These are phyloP conservation scores for Pseudogymnoascus sp. DNA, from an alignment of 2,329 filamentous ascomycete genomes.

Conservation along the genomic window DNA sequence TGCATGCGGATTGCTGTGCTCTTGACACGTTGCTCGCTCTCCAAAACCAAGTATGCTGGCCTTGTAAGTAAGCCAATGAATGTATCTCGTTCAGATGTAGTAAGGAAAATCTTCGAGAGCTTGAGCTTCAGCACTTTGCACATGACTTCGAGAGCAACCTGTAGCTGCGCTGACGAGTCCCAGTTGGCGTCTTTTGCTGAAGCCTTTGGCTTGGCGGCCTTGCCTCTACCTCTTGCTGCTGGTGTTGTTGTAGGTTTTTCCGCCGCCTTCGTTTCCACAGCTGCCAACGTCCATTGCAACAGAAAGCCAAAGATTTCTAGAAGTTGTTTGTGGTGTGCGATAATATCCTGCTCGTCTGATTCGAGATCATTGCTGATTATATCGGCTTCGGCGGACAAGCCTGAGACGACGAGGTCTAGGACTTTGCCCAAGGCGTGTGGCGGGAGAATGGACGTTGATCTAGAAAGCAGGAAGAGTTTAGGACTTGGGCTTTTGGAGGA, in stretches of 20 bases:
- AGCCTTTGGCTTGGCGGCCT: slow-evolving; percentile 68
- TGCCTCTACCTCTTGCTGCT: slow-evolving; percentile 64
- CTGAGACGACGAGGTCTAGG: slow-evolving; percentile 83
- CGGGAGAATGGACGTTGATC: slow-evolving; percentile 74
- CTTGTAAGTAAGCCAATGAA: slow-evolving; percentile 89
- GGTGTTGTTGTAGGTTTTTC: slow-evolving; percentile 76
- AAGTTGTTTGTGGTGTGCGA: slow-evolving; percentile 81
- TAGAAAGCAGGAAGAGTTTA: slow-evolving; percentile 61
- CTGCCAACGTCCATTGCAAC: slow-evolving; percentile 88
- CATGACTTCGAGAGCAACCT: slow-evolving; percentile 86
- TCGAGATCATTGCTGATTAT: slow-evolving; percentile 80
- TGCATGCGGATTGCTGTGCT: slow-evolving; percentile 88
- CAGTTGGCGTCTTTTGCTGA: slow-evolving; percentile 70
- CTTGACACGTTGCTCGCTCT: slow-evolving; percentile 90
- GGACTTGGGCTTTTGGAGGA: slow-evolving; percentile 42
- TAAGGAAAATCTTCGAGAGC: slow-evolving; percentile 86
- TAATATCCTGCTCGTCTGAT: slow-evolving; percentile 79
- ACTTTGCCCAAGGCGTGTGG: slow-evolving; percentile 83
- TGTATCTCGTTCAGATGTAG: slow-evolving; percentile 91
- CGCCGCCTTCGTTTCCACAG: slow-evolving; percentile 87
- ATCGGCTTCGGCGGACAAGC: slow-evolving; percentile 78
- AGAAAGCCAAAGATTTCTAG: slow-evolving; percentile 93
- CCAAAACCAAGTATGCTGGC: slow-evolving; percentile 86
- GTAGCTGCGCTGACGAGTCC: slow-evolving; percentile 85
- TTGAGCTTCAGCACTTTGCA: slow-evolving; percentile 93